These are phyloP conservation scores for Pythium aphanidermatum DNA, from an alignment of 352 stramenopile species.

Conservation along the genomic window DNA sequence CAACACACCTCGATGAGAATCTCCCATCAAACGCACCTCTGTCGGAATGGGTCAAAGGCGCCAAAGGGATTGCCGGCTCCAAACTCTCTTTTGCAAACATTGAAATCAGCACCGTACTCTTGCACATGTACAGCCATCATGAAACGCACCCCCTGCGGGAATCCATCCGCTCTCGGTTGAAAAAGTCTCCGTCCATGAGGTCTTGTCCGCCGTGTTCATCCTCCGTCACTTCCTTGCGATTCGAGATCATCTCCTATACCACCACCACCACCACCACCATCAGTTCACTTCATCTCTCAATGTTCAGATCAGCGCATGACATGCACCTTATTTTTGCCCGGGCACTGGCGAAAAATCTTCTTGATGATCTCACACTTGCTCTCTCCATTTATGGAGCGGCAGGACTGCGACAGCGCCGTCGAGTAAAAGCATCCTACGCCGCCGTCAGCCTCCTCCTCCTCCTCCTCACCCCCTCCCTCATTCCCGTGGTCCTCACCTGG, in stretches of 20 bases:
- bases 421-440: constrained; percentile 84
- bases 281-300: background rate
- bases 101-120: background rate
- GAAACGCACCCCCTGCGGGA: constrained; percentile 30
- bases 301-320: background rate
- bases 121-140: too few relatives aligned
- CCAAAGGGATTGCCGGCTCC: constrained; percentile 16
- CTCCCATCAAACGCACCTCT: constrained; percentile 27
- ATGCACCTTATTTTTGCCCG: constrained; percentile 46
- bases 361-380: constrained; percentile 83
- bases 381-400: constrained; percentile 72
- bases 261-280: background rate
- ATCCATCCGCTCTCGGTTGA: constrained; percentile 67
- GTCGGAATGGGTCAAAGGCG: constrained; percentile 39
- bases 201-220: constrained; percentile 55
- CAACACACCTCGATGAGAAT: background rate
- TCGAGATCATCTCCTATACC: constrained; percentile 61
- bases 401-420: constrained; percentile 70
- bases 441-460: too few relatives aligned
- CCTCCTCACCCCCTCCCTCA: too few relatives aligned
- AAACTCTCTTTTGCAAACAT: too few relatives aligned
- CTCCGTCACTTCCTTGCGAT: constrained; percentile 71
- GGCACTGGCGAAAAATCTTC: constrained; percentile 83
- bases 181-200: constrained; percentile 46
- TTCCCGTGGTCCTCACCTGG: too few relatives aligned